Percentiles rank a stretch among this genome's conserved stretches.
Evolutionary conservation across 495 filamentous ascomycete species (phyloP).

Genomic region (Penicillium ucsense): DNA sequence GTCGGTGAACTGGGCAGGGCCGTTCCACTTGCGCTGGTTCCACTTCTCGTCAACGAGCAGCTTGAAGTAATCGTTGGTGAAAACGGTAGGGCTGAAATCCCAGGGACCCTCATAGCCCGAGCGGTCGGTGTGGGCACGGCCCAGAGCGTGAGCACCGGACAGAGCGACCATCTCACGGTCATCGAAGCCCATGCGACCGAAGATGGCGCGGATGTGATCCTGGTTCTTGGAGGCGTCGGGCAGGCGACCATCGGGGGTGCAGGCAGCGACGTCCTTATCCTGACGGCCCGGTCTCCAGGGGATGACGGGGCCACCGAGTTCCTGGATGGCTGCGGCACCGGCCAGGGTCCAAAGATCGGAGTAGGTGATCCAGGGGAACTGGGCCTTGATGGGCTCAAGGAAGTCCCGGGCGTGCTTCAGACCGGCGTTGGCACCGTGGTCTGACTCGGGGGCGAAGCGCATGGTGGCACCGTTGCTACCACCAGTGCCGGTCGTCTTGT

Average conservation of each 20-base stretch:
- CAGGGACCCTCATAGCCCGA: slow-evolving; percentile 87
- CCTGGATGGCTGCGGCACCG: slow-evolving; percentile 81
- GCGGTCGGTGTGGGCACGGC: slow-evolving; percentile 84
- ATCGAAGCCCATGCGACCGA: slow-evolving; percentile 96
- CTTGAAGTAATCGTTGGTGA: slow-evolving; percentile 92
- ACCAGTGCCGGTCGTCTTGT: slow-evolving; percentile 79
- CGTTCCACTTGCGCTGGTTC: slow-evolving; percentile 87
- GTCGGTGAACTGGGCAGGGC: slow-evolving; percentile 78
- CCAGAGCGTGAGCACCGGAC: slow-evolving; percentile 81
- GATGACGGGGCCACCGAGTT: slow-evolving; percentile 82
- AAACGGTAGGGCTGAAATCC: slow-evolving; percentile 89
- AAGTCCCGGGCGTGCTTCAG: slow-evolving; percentile 83
- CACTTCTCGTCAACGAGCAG: slow-evolving; percentile 89
- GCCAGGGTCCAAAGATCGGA: slow-evolving; percentile 93
- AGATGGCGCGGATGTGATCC: slow-evolving; percentile 82
- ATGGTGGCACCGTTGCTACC: slow-evolving; percentile 97
- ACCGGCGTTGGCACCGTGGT: slow-evolving; percentile 92
- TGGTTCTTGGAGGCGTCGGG: slow-evolving; percentile 77
- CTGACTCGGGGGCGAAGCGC: slow-evolving; percentile 86
- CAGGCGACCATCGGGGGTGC: slow-evolving; percentile 92
- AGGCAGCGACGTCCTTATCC: slow-evolving; percentile 74
- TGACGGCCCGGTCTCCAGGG: slow-evolving; percentile 83
- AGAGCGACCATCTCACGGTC: slow-evolving; percentile 95
- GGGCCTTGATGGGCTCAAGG: slow-evolving; percentile 77
- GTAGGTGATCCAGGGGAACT: slow-evolving; percentile 94